phyloP scores from a whole-genome alignment of 2,329 filamentous ascomycete genomes.

The Dothideomycetes sp. region DNA sequence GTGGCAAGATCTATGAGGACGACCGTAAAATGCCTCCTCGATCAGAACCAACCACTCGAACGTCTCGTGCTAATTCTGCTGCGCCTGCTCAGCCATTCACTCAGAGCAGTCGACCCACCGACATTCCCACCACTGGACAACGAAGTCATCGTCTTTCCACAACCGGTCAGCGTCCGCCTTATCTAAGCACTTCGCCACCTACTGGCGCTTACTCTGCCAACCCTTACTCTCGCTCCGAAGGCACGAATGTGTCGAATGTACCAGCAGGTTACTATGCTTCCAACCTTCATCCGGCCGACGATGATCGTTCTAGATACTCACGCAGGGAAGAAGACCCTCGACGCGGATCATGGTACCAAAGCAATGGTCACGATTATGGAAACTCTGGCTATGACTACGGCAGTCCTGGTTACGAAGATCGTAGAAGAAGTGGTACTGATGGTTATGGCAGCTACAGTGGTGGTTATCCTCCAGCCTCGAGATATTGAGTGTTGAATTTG shows the following conservation, averaged over 20 bases:
- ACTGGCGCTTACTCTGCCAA: conserved; percentile 9
- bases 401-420: not conserved
- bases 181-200: conserved; percentile 4
- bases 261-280: conserved; percentile 14
- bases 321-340: conserved; percentile 5
- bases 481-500: not conserved
- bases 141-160: conserved; percentile 14
- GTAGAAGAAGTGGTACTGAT: conserved; percentile 6
- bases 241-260: conserved; percentile 15
- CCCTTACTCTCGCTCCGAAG: conserved; percentile 15
- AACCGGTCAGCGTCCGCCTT: not conserved
- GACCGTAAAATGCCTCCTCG: conserved; percentile 15
- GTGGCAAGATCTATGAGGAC: conserved; percentile 48
- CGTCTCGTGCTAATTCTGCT: conserved; percentile 13
- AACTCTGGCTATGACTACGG: not conserved
- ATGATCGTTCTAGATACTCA: conserved; percentile 6
- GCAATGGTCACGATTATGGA: conserved; percentile 6
- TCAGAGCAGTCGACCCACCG: conserved; percentile 10
- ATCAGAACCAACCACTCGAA: conserved; percentile 8
- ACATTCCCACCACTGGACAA: conserved; percentile 10
- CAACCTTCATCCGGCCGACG: conserved; percentile 14
- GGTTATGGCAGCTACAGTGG: conserved; percentile 9
- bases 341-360: not conserved
- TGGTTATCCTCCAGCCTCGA: not conserved
- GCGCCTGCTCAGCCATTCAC: conserved; percentile 11